These are phyloP conservation scores for Boeremia exigua DNA, from an alignment of 2,329 filamentous ascomycete genomes.

Conservation along the genomic window DNA sequence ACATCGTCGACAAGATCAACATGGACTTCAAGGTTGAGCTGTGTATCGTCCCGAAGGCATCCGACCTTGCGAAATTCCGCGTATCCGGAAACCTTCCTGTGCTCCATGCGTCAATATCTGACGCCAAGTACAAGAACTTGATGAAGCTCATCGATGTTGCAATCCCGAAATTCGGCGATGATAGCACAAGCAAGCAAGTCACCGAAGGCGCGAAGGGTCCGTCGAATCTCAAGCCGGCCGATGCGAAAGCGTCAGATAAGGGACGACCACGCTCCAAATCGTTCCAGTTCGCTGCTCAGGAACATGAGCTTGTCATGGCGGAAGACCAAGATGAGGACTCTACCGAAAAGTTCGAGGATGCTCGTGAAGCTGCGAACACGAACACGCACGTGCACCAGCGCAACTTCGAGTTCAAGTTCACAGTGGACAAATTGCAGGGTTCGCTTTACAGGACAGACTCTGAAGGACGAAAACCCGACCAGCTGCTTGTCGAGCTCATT, in stretches of 20 bases:
- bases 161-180: slow-evolving; percentile 78
- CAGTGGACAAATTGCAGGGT: slow-evolving; percentile 90
- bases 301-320: slow-evolving; percentile 80
- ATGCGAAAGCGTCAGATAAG: slow-evolving; percentile 32
- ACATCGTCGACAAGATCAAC: slow-evolving; percentile 96
- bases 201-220: slow-evolving; percentile 43
- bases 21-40: slow-evolving; percentile 96
- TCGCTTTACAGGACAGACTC: slow-evolving; percentile 89
- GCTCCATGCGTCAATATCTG: slow-evolving; percentile 88
- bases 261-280: slow-evolving; percentile 69
- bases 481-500: slow-evolving; percentile 86
- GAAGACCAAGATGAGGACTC: slow-evolving; percentile 70
- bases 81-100: slow-evolving; percentile 92
- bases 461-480: slow-evolving; percentile 75
- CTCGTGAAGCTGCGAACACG: slow-evolving; percentile 62
- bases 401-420: slow-evolving; percentile 96
- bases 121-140: slow-evolving; percentile 93
- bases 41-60: slow-evolving; percentile 94
- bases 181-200: slow-evolving; percentile 47
- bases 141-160: slow-evolving; percentile 97
- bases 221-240: slow-evolving; percentile 47
- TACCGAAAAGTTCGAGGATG: slow-evolving; percentile 70
- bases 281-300: slow-evolving; percentile 73
- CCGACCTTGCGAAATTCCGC: slow-evolving; percentile 88
- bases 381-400: slow-evolving; percentile 76